Evolutionary conservation across 176 grass and related monocot species (phyloP).

Genomic region (Chloris gayana): DNA sequence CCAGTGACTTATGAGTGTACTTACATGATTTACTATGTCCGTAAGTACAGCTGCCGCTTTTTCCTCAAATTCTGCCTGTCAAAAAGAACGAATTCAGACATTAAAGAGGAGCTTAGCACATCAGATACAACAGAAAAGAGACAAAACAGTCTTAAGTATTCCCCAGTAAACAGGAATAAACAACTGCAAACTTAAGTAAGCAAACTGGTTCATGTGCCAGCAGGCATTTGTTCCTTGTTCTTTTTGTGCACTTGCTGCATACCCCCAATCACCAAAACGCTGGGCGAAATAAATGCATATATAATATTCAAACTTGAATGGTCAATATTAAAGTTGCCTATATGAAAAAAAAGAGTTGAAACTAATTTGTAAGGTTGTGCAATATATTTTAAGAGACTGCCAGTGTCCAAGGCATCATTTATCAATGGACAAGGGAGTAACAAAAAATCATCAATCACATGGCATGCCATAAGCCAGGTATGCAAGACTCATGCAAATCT

Average conservation of each 20-base stretch:
- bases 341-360: background rate
- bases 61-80: constrained; percentile 72
- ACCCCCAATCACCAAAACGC: background rate
- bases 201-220: background rate
- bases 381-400: background rate
- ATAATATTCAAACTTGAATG: background rate
- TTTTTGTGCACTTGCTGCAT: background rate
- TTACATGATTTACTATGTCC: constrained; percentile 87
- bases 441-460: constrained; percentile 5
- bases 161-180: constrained; percentile 28
- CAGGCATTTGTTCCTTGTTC: constrained; percentile 6
- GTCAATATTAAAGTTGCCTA: background rate
- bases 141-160: background rate
- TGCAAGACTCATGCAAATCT: background rate
- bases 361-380: background rate
- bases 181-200: constrained; percentile 16
- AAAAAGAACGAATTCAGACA: constrained; percentile 43
- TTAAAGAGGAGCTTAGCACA: constrained; percentile 17
- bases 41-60: constrained; percentile 60
- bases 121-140: constrained; percentile 13
- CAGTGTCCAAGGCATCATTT: background rate
- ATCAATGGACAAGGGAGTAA: constrained; percentile 2
- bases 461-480: background rate
- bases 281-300: background rate
- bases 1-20: constrained; percentile 29